Base-by-base conservation (phyloP, 345 rosid genomes). In the Hibiscus tridactylites region DNA sequence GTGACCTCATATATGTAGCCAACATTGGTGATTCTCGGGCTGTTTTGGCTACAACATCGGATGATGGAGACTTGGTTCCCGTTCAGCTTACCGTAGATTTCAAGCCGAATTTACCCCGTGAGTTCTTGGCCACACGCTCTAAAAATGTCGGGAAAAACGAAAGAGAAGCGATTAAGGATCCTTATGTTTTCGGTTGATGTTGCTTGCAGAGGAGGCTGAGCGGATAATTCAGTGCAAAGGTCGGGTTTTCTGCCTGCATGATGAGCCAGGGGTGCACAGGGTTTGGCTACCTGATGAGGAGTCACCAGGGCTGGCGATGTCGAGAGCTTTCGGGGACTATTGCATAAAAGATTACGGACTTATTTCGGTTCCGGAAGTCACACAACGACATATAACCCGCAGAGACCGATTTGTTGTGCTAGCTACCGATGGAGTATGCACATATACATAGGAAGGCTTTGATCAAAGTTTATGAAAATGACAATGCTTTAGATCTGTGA, bases 1-100 rank as follows among this genome's bases (percentile, higher is more conserved):
- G 95, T 10, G 98, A 91, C 24, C 66, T 63, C 39, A 73, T 94
- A 8, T 79, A 79, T 58, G 74, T 88, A 63, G 93, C 97, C 21
- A 94, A 94, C 74, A 90, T 94, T 5, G 98, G 98, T 0, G 98
- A 94, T 71, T 94, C 98, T 5, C 89, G 98, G 1, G 98, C 98
- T 15, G 97, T 94, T 44, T 73, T 94, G 61, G 97, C 87, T 17
- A 90, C 98, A 15, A 80, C 82, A 66, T 85, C 88, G 1, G 95
- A 91, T 12, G 93, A 91, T 75, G 95, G 95, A 78, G 81, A 76
- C 83, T 74, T 94, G 78, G 80, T 79, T 13, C 60, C 97, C 2
- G 81, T 87, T 77, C 98, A 94, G 82, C 96, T 94, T 13, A 94
- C 98, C 0, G 73, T 86, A 1, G 98, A 94, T 80, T 91, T 88